Base-by-base conservation (phyloP, 345 rosid genomes). In the Sonneratia alba region DNA sequence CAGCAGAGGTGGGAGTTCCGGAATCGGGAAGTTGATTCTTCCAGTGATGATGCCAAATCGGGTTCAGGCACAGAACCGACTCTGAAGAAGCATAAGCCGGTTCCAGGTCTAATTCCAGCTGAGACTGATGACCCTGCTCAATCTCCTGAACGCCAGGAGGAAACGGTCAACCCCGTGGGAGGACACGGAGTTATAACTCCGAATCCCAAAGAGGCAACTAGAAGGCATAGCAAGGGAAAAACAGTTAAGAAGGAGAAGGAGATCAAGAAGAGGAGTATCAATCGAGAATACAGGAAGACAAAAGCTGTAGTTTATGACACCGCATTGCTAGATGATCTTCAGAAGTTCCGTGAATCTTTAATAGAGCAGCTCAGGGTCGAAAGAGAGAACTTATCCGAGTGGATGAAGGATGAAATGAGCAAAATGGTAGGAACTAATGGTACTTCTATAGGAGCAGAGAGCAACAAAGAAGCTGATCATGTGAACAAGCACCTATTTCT, bases 371-470 rank as follows among this genome's bases (percentile, higher is more conserved):
- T 87, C 40, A 79, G 68, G 70, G 83, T 70, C 45, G 77, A 84
- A 11, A 81, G 87, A 73, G 79, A 79, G 61, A 81, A 75, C 57
- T 70, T 89, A 73, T 64, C 77, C 32, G 73, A 72, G 40, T 80
- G 86, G 86, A 82, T 86, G 91, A 78, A 74, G 77, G 85, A 83
- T 27, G 91, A 89, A 75, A 72, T 85, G 69, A 76, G 72, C 68
- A 82, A 83, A 66, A 34, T 83, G 77, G 77, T 34, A 16, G 82
- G 76, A 12, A 81, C 76, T 65, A 82, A 74, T 72, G 57, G 49
- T 37, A 67, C 69, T 76, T 73, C 64, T 3, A 59, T 42, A 47
- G 64, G 57, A 9, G 22, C 62, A 21, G 75, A 66, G 66, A 79
- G 72, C 36, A 77, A 77, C 59, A 36, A 70, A 0, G 22, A 19